Evolutionary conservation across 2,329 filamentous ascomycete genomes (phyloP), one percentile per base, ranked within the genome.

Genomic region (Ascochyta rabiei): DNA sequence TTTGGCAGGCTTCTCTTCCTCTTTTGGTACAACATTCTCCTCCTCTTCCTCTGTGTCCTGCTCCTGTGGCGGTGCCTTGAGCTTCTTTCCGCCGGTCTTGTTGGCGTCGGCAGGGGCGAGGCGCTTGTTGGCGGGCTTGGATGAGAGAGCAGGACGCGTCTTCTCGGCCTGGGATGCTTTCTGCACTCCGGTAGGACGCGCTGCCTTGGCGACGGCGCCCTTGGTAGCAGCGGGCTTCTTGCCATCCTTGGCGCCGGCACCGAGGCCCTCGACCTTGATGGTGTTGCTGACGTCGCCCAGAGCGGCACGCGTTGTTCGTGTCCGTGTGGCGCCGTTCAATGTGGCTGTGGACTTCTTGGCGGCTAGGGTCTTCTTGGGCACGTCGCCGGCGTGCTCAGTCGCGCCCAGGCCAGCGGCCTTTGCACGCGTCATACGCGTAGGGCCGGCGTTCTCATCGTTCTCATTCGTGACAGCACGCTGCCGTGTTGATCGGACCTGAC

Each of bases 261-360:
- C 70, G 15, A 62, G 58, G 31, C 48, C 57, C 18, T 90, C 89
- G 42, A 84, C 83, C 76, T 97, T 98, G 68, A 86, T 86, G 61
- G 96, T 89, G 79, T 99, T 99, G 84, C 92, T 98, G 66, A 97
- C 89, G 80, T 99, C 95, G 54, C 90, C 92, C 33, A 99, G 84
- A 43, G 91, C 93, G 67, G 89, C 85, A 72, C 95, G 91, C 80
- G 90, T 95, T 35, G 53, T 56, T 71, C 89, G 84, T 57, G 81
- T 73, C 57, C 64, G 67, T 47, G 63, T 81, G 42, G 77, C 74
- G 43, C 81, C 69, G 26, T 72, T 77, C 24, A 74, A 56, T n/a
- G 69, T 66, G 37, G 70, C 63, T 45, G 71, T 72, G 5, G 77
- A 73, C 67, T 79, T 79, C 71, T 80, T 81, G 31, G 76, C 72